phyloP scores from a whole-genome alignment of 148 eudicot genomes.

The Mesembryanthemum crystallinum region DNA sequence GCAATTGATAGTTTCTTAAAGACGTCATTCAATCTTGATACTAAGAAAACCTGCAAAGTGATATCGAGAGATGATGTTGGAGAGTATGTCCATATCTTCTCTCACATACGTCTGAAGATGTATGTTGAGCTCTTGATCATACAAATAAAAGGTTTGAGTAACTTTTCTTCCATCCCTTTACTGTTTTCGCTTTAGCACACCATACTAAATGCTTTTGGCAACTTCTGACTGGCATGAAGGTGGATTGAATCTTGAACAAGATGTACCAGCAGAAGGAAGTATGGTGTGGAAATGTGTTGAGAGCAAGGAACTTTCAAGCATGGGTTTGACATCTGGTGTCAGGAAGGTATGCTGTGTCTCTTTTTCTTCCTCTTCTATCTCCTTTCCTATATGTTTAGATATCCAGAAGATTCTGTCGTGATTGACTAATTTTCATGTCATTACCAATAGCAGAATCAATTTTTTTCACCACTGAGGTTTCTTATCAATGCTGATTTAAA shows the following conservation, averaged over 20 bases:
- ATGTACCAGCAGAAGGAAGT: conserved; percentile 35
- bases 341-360: conserved; percentile 56
- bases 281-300: conserved; percentile 69
- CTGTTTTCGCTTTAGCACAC: neutral
- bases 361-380: neutral
- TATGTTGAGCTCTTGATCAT: conserved; percentile 64
- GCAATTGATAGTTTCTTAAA: conserved; percentile 59
- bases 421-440: neutral
- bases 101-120: conserved; percentile 95
- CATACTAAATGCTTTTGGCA: neutral
- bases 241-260: conserved; percentile 30
- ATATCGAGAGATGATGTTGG: conserved; percentile 77
- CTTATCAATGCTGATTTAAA: neutral
- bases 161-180: neutral
- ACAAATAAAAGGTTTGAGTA: conserved; percentile 52
- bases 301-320: conserved; percentile 53
- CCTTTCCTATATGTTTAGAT: neutral
- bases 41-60: conserved; percentile 41
- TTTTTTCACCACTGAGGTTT: neutral
- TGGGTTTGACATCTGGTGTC: conserved; percentile 95
- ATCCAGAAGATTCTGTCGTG: neutral
- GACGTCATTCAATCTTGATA: conserved; percentile 53
- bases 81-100: conserved; percentile 74
- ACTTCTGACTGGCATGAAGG: conserved; percentile 38
- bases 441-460: neutral